Evolutionary conservation across 2,329 filamentous ascomycete species (phyloP), one percentile per base, ranked within the genome.

Genomic region (Coniochaeta sp.): DNA sequence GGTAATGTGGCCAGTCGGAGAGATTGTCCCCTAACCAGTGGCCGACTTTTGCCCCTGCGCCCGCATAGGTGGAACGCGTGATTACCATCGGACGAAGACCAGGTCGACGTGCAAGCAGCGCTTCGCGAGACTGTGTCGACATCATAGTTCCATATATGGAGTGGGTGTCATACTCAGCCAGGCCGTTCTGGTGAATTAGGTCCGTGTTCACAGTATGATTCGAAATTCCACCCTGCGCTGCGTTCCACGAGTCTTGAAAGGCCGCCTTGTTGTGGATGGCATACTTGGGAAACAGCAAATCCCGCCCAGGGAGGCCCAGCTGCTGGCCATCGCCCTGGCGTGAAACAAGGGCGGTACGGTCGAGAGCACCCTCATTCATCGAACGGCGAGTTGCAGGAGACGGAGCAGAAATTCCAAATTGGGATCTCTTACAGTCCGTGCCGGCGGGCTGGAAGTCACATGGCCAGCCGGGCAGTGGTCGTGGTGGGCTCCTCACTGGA

Each of bases 101-200:
- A 0, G 89, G 88, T 0, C 88, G 82, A 9, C 89, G 83, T 14
- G 76, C 72, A 7, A 85, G 71, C 88, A 93, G 89, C 1, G 89
- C 86, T 14, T 80, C 72, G 58, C 84, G 81, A 0, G 87, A 89
- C 4, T 83, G 76, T 19, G 78, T 73, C 1, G 86, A 88, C 89
- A 92, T 93, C 85, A 90, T 86, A 8, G 83, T 82, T 1, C 90
- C 90, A 70, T 90, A 91, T 1, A 92, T 72, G 65, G 92, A 92
- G 71, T 93, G 90, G 0, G 86, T 89, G 65, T 93, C 90, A 68
- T 90, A 91, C 71, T 89, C 84, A 22, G 79, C 77, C 40, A 86
- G 75, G 1, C 88, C 88, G 61, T 89, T 86, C 47, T 84, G 79
- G 70, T 91, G 88, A 9, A 87, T 79, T 9, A 90, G 74, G 67